phyloP scores from a whole-genome alignment of 2,329 filamentous ascomycete genomes.

The Plenodomus lindquistii region DNA sequence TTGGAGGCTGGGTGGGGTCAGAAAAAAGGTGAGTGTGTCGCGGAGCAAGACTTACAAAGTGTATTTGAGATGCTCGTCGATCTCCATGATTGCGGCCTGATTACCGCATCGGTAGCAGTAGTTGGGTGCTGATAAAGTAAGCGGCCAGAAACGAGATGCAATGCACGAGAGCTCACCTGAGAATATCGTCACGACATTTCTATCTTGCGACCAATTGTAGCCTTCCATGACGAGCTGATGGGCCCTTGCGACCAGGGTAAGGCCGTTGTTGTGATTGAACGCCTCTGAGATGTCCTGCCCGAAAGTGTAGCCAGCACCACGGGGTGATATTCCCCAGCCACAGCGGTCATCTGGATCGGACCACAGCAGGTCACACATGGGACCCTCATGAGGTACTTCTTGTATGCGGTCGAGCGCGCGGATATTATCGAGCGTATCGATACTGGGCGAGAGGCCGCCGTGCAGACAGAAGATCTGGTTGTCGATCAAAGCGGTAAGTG shows the following conservation, averaged over 20 bases:
- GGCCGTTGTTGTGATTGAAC: slow-evolving; percentile 98
- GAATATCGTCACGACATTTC: slow-evolving; percentile 98
- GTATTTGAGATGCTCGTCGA: slow-evolving; percentile 98
- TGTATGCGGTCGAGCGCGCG: slow-evolving; percentile 56
- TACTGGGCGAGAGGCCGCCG: slow-evolving; percentile 72
- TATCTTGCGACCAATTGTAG: slow-evolving; percentile 98
- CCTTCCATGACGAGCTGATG: slow-evolving; percentile 99
- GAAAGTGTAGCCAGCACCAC: slow-evolving; percentile 93
- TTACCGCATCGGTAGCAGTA: slow-evolving; percentile 99
- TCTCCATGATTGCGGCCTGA: slow-evolving; percentile 99
- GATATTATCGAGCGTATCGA: slow-evolving; percentile 75
- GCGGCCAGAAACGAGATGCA: slow-evolving; percentile 6
- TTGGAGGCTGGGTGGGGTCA: slow-evolving; percentile 74
- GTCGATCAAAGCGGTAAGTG: slow-evolving; percentile 73
- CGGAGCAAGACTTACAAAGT: slow-evolving; percentile 80
- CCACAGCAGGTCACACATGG: slow-evolving; percentile 78
- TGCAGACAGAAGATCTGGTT: slow-evolving; percentile 75
- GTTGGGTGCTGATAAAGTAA: slow-evolving; percentile 54
- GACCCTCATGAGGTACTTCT: slow-evolving; percentile 76
- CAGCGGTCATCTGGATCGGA: slow-evolving; percentile 94
- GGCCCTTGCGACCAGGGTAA: slow-evolving; percentile 92
- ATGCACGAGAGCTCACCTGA: slow-evolving; percentile 57
- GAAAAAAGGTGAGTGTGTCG: slow-evolving; percentile 1
- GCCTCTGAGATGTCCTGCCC: slow-evolving; percentile 97
- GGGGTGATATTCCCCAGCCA: slow-evolving; percentile 93